Evolutionary conservation across 2,329 filamentous ascomycete genomes (phyloP), one percentile per base, ranked within the genome.

Genomic region (Botrytis pseudocinerea): DNA sequence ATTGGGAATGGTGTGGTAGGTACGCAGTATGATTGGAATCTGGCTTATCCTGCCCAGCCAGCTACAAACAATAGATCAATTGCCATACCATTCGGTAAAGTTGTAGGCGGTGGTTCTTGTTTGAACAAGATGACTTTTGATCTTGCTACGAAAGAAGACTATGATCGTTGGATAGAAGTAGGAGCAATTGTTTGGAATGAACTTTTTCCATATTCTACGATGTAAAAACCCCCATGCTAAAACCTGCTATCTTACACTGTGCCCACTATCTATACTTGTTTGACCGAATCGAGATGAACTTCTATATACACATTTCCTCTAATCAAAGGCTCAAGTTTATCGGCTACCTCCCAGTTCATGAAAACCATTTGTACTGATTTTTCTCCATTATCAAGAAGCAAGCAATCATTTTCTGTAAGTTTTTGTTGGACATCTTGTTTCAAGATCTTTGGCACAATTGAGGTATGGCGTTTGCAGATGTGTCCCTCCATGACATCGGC

Each of bases 181-280:
- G 84, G 84, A 0, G 85, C 84, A 63, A 76, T 83, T 83, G 79
- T 78, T n/a, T 84, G 82, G 78, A 76, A 82, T n/a, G 78, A 69
- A n/a, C 65, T 73, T 0, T 70, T 69, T 51, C 71, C 71, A 25
- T 73, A 70, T 62, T 73, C 28, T 42, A n/a, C 12, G 10, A 6
- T 48, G 2, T 9, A 32, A 7, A 57, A 57, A 4, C 54, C 54
- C n/a, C n/a, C n/a, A 32, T 57, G 14, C n/a, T 32, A 18, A n/a
- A 57, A 57, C 14, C n/a, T 32, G 14, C n/a, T 32, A 57, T 57
- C n/a, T 57, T 18, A 59, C 6, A 20, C 54, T 32, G 28, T 59
- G 7, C 8, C 28, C 54, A 28, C 20, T 16, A 14, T 32, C 28
- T 59, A 59, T 32, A 3, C 28, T 59, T 32, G 28, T 59, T 20